These are phyloP conservation scores for Podila minutissima DNA, from an alignment of 192 early-diverging fungal species.

Conservation along the genomic window DNA sequence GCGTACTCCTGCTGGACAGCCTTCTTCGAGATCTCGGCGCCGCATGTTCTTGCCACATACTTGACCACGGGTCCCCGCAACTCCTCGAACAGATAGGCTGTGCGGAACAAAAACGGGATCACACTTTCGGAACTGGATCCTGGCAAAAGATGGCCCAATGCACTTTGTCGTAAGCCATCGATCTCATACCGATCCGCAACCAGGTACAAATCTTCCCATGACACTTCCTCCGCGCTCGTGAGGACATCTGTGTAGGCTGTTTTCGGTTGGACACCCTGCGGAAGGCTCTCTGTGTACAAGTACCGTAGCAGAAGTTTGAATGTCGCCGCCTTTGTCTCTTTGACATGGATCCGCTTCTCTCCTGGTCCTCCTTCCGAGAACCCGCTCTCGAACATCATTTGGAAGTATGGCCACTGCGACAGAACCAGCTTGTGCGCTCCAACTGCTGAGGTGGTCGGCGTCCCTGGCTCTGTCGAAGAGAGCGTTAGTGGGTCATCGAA, in stretches of 20 bases:
- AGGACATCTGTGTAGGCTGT: neutral
- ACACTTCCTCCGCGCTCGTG: neutral
- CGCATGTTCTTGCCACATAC: no score
- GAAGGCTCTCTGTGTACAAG: neutral
- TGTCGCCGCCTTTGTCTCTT: neutral
- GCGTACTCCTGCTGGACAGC: no score
- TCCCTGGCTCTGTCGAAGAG: no score
- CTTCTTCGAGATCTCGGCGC: no score
- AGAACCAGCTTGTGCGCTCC: neutral
- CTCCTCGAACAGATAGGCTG: neutral
- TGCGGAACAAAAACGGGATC: neutral
- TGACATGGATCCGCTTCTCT: neutral
- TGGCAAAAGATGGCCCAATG: neutral
- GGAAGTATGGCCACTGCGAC: neutral
- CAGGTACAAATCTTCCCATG: neutral
- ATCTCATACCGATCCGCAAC: neutral
- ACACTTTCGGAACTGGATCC: neutral
- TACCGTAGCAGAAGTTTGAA: neutral
- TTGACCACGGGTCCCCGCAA: neutral
- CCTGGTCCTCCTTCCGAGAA: neutral
- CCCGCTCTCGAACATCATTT: neutral
- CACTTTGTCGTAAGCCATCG: neutral
- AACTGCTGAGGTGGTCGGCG: neutral
- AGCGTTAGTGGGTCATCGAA: no score
- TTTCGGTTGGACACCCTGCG: neutral